Evolutionary conservation across 108 stramenopile genomes (phyloP).

Genomic region (Aurantiochytrium sp.): DNA sequence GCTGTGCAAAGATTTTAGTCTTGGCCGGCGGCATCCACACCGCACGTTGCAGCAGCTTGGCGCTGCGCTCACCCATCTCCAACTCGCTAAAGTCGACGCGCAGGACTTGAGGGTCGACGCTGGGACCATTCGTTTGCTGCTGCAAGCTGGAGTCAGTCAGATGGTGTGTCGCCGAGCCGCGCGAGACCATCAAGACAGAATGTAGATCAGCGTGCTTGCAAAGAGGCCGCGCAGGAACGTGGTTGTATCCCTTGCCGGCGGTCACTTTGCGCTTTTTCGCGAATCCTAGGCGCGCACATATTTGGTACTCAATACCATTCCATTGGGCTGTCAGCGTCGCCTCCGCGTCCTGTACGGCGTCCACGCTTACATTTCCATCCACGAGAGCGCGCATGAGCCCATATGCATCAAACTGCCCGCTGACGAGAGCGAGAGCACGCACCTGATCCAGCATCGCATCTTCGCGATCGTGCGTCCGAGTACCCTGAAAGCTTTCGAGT

Average conservation of each 20-base stretch:
- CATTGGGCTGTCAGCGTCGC: background rate
- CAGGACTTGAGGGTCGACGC: background rate
- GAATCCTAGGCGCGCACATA: background rate
- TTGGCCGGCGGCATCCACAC: background rate
- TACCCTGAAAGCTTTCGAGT: background rate
- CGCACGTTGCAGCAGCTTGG: background rate
- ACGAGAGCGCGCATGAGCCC: background rate
- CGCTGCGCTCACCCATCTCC: background rate
- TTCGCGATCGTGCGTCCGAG: too few species aligned
- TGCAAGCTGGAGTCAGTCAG: too few species aligned
- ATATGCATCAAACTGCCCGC: background rate
- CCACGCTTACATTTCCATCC: background rate
- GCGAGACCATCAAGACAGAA: background rate
- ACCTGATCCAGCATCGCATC: background rate
- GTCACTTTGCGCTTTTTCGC: background rate
- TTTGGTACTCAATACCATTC: background rate
- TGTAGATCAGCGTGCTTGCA: background rate
- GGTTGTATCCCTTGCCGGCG: background rate
- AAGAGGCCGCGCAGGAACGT: background rate
- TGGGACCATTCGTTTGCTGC: background rate
- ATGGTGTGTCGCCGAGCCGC: too few species aligned
- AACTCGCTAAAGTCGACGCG: background rate
- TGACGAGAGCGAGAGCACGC: background rate
- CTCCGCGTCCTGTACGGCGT: background rate
- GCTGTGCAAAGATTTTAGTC: background rate